A percentile compares a stretch with the other conserved stretches of the same genome.
Evolutionary conservation across 257 asterid genomes (phyloP).

Genomic region (Jaltomata sinuosa): DNA sequence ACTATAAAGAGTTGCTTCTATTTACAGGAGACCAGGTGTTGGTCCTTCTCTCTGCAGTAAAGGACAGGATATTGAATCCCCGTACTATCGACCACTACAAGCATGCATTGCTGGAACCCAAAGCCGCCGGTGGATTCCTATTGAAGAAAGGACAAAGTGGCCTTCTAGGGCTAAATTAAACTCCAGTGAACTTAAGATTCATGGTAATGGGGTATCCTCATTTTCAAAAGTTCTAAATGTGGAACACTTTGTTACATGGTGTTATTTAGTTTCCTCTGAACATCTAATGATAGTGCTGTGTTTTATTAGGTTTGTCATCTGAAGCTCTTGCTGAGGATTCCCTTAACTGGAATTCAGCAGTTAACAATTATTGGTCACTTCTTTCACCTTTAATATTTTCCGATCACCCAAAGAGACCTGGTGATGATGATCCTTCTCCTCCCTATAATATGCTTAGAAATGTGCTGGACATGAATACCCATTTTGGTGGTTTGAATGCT

Average conservation of each 20-base stretch:
- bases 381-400: constrained; percentile 93
- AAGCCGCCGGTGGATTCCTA: constrained; percentile 81
- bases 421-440: constrained; percentile 98
- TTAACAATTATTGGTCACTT: constrained; percentile 83
- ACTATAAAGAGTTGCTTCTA: constrained; percentile 4
- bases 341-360: constrained; percentile 67
- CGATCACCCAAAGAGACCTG: constrained; percentile 99
- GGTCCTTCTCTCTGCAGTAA: constrained; percentile 65
- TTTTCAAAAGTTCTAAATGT: background rate
- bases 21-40: constrained; percentile 68
- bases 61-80: constrained; percentile 71
- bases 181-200: constrained; percentile 57
- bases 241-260: background rate
- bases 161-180: constrained; percentile 59
- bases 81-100: constrained; percentile 83
- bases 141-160: constrained; percentile 73
- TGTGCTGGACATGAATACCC: constrained; percentile 97
- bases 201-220: constrained; percentile 36
- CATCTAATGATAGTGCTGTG: background rate
- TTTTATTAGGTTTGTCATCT: constrained; percentile 42
- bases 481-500: constrained; percentile 83
- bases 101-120: constrained; percentile 86
- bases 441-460: constrained; percentile 99
- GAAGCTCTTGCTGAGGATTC: constrained; percentile 73
- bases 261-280: background rate